Conservation (phyloP, 352 stramenopile species). For the Phytophthora niederhauseri region DNA sequence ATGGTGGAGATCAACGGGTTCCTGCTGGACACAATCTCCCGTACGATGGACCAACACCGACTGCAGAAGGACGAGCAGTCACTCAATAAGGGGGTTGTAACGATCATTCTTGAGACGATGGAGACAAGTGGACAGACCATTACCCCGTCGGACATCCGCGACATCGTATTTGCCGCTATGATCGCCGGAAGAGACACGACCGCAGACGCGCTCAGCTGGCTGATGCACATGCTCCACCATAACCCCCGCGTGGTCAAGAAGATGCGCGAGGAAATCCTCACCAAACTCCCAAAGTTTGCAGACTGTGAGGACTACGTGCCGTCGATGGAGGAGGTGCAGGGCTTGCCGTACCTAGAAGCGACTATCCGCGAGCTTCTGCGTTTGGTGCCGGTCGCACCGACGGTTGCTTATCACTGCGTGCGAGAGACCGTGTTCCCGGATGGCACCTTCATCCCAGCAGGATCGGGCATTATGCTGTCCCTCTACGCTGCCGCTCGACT, state of each 20-base stretch:
- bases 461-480: conserved; percentile 26
- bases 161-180: conserved; percentile 62
- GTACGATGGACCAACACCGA: conserved; percentile 19
- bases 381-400: conserved; percentile 38
- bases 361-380: conserved; percentile 44
- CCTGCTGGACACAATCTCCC: conserved; percentile 32
- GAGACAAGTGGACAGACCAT: conserved; percentile 8
- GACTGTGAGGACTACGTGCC: conserved; percentile 16
- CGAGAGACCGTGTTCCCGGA: conserved; percentile 44
- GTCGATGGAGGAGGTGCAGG: conserved; percentile 27
- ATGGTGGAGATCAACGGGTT: conserved; percentile 31
- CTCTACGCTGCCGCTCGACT: conserved; percentile 40
- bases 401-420: conserved; percentile 28
- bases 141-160: conserved; percentile 41
- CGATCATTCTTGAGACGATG: neutral
- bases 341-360: conserved; percentile 27
- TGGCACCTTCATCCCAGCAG: conserved; percentile 36
- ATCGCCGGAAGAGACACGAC: conserved; percentile 71
- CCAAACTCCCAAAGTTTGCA: conserved; percentile 25
- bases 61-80: conserved; percentile 29
- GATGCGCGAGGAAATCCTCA: conserved; percentile 32
- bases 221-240: conserved; percentile 48
- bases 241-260: conserved; percentile 44
- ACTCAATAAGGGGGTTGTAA: conserved; percentile 10
- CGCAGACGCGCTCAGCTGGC: conserved; percentile 46